A percentile compares a stretch with the other conserved stretches of the same genome.
These are phyloP conservation scores for Ceratocystis cubensis DNA, from an alignment of 2,329 filamentous ascomycete species.

Conservation along the genomic window DNA sequence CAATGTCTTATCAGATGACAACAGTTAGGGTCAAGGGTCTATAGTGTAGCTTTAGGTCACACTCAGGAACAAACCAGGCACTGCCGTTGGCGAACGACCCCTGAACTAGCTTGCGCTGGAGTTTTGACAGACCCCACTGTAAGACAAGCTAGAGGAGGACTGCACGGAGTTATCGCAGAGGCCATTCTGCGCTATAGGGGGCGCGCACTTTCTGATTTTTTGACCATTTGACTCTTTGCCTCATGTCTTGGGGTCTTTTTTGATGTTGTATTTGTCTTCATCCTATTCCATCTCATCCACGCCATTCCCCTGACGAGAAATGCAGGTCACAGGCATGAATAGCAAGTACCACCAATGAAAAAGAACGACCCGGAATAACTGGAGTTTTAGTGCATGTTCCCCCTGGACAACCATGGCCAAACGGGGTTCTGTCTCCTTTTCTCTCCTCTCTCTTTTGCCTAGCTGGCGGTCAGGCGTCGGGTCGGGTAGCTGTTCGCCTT, in stretches of 20 bases:
- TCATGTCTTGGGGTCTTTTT: too few species aligned
- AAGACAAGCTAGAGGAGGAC: neutral
- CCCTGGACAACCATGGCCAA: neutral
- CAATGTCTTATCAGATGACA: neutral
- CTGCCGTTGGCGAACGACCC: neutral
- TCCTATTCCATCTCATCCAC: too few species aligned
- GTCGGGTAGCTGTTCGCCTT: neutral
- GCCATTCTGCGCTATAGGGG: too few species aligned
- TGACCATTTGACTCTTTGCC: too few species aligned
- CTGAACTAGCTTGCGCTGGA: conserved; percentile 11
- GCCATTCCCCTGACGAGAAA: neutral
- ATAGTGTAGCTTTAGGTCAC: neutral
- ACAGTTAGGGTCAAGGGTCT: neutral
- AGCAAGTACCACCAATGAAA: neutral
- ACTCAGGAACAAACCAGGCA: neutral
- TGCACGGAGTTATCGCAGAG: neutral
- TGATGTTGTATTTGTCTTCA: too few species aligned
- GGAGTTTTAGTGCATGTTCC: neutral
- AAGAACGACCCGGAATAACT: conserved; percentile 1
- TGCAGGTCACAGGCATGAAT: neutral
- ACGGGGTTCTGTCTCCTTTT: neutral
- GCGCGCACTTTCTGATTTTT: too few species aligned
- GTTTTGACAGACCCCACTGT: conserved; percentile 8
- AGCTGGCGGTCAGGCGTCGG: neutral
- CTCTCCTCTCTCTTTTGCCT: neutral